These are phyloP conservation scores for Phragmites australis DNA, from an alignment of 176 grass and related monocot species.

Conservation along the genomic window DNA sequence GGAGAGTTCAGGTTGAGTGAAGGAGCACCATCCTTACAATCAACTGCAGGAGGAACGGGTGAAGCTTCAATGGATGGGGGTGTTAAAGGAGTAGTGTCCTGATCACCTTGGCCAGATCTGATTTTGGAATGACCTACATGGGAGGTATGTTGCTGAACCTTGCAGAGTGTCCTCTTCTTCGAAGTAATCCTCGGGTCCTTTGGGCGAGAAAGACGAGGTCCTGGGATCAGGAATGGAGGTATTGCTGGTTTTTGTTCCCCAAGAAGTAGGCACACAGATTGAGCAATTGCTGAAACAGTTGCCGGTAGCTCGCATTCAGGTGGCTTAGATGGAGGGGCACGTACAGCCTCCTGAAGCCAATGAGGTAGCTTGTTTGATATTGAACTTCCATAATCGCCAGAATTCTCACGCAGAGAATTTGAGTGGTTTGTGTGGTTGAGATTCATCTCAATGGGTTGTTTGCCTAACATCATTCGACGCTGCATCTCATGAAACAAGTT, in stretches of 20 bases:
- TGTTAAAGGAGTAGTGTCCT: conserved; percentile 18
- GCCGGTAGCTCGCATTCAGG: conserved; percentile 60
- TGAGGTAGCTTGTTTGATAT: conserved; percentile 88
- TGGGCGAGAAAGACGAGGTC: conserved; percentile 55
- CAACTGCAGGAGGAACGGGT: not conserved
- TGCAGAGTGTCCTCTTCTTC: conserved; percentile 62
- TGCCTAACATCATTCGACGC: conserved; percentile 46
- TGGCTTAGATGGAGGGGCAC: conserved; percentile 50
- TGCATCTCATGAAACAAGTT: conserved; percentile 54
- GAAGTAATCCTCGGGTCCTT: conserved; percentile 74
- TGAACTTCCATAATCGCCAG: conserved; percentile 50
- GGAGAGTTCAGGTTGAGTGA: conserved; percentile 56
- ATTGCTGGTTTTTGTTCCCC: conserved; percentile 71
- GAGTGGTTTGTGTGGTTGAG: conserved; percentile 35
- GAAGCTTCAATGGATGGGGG: conserved; percentile 31
- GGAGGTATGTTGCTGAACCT: conserved; percentile 34
- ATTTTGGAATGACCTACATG: conserved; percentile 33
- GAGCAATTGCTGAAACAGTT: conserved; percentile 73
- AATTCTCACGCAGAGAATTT: conserved; percentile 43
- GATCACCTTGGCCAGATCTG: conserved; percentile 18
- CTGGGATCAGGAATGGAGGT: conserved; percentile 76
- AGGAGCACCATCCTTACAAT: conserved; percentile 18
- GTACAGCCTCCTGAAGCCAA: conserved; percentile 97
- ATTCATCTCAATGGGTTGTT: conserved; percentile 51
- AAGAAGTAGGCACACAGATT: conserved; percentile 77